Percentiles rank a stretch among this genome's conserved stretches.
phyloP scores from a whole-genome alignment of 1,284 basidiomycete species.

The Ustilago lituana region DNA sequence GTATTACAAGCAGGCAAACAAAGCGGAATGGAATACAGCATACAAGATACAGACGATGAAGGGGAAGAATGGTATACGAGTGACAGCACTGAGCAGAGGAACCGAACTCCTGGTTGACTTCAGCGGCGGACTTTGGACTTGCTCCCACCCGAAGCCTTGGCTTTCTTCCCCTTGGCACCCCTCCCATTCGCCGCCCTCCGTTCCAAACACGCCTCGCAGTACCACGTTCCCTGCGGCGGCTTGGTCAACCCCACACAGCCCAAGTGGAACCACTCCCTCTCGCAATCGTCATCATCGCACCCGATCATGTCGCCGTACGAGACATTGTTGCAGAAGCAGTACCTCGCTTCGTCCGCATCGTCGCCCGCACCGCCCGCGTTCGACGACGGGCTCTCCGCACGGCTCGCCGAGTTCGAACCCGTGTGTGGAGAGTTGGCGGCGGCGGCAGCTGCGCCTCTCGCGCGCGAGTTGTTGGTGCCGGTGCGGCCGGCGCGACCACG shows the following conservation, averaged over 20 bases:
- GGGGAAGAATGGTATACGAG: conserved; percentile 4
- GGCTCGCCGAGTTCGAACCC: conserved; percentile 28
- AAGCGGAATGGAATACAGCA: background rate
- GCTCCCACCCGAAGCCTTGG: conserved; percentile 18
- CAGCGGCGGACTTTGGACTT: conserved; percentile 39
- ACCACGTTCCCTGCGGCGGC: conserved; percentile 78
- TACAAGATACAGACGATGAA: background rate
- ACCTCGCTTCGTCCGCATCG: conserved; percentile 73
- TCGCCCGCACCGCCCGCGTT: conserved; percentile 40
- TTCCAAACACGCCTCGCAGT: conserved; percentile 71
- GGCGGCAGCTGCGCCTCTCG: conserved; percentile 22
- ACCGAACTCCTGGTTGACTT: background rate
- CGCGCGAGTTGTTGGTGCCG: conserved; percentile 26
- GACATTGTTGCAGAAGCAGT: conserved; percentile 86
- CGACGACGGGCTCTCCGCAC: conserved; percentile 27
- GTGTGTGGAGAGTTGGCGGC: conserved; percentile 32
- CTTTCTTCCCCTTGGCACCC: conserved; percentile 36
- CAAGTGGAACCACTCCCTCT: conserved; percentile 90
- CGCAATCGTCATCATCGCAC: conserved; percentile 88
- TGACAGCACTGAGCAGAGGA: background rate
- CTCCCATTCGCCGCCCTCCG: conserved; percentile 40
- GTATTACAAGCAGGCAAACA: background rate
- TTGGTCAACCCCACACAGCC: conserved; percentile 75
- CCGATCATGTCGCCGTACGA: conserved; percentile 98
- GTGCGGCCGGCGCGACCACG: conserved; percentile 11